These are phyloP conservation scores for Picea abies DNA, from an alignment of 83 land plant species.

Conservation along the genomic window DNA sequence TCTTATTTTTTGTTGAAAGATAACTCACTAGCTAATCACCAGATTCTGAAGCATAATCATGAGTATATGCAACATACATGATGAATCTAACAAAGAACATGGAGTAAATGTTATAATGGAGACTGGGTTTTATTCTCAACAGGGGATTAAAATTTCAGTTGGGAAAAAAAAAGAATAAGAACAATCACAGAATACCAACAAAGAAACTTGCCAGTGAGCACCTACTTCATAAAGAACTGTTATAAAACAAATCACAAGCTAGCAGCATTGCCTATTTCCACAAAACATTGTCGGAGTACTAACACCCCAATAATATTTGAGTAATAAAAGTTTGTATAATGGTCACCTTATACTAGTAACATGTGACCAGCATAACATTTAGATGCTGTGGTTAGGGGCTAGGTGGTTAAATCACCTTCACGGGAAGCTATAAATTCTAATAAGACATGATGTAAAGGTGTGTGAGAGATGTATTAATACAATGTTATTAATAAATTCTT, in stretches of 20 bases:
- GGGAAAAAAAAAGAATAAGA: not conserved
- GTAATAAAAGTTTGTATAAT: too few species aligned
- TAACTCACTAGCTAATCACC: not conserved
- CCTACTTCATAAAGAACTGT: too few species aligned
- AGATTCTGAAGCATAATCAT: not conserved
- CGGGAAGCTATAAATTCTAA: too few species aligned
- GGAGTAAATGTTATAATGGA: not conserved
- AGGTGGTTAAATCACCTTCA: too few species aligned
- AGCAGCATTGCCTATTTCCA: not conserved
- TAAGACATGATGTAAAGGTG: too few species aligned
- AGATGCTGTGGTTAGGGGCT: too few species aligned
- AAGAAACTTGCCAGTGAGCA: not conserved
- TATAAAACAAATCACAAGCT: not conserved
- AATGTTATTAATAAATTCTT: too few species aligned
- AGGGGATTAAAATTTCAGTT: not conserved
- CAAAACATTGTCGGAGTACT: not conserved
- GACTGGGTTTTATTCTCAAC: not conserved
- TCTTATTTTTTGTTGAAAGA: not conserved
- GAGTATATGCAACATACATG: not conserved
- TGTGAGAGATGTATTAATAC: too few species aligned
- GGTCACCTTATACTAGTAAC: too few species aligned
- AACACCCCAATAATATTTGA: too few species aligned
- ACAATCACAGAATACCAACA: not conserved
- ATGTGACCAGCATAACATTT: too few species aligned
- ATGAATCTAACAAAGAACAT: constrained; percentile 6